Base-by-base conservation (phyloP, 2,329 filamentous ascomycete genomes). In the Scleromitrula shiraiana region DNA sequence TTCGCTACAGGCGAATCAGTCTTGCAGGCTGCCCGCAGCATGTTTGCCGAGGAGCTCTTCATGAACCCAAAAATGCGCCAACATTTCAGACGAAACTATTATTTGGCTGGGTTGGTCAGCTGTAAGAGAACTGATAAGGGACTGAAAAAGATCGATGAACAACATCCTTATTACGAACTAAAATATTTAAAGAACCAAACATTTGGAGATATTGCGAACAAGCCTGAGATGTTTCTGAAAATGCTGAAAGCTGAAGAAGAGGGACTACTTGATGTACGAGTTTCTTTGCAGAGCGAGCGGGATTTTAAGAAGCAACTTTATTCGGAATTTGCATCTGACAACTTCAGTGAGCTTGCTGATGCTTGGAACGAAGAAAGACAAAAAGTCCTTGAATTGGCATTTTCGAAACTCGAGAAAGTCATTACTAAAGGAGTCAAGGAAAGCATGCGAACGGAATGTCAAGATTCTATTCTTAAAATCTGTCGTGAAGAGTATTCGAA, bases 181-280 rank as follows among this genome's bases (percentile, higher is more conserved):
- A 95, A 98, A 67, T 98, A 98, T 59, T 75, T 98, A 17, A 82
- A 88, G 55, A 89, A 93, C 59, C 90, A 96, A 66, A 86, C 87
- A 7, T 85, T 96, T 52, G 72, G 74, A 35, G 85, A 93, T 56
- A 78, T 97, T 50, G 85, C 88, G 2, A 80, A 82, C 44, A 82
- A 86, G 45, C 93, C 93, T 1, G 90, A 96, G 55, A 73, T 95
- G 22, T 98, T 93, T 64, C 71, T 98, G 48, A 91, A 94, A 68
- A 98, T 98, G 93, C 81, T 97, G 66, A 94, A 89, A 65, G 93
- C 93, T 2, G 93, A 98, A 65, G 85, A 93, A 60, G 93, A 98
- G 64, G 90, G 91, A 2, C 72, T 98, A 1, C 77, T 98, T 12
- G 88, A 95, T 50, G 87, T 98, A 46, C 82, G 80, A 57, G 78